phyloP scores from a whole-genome alignment of 2,329 filamentous ascomycete genomes.

The Stemphylium beticola region DNA sequence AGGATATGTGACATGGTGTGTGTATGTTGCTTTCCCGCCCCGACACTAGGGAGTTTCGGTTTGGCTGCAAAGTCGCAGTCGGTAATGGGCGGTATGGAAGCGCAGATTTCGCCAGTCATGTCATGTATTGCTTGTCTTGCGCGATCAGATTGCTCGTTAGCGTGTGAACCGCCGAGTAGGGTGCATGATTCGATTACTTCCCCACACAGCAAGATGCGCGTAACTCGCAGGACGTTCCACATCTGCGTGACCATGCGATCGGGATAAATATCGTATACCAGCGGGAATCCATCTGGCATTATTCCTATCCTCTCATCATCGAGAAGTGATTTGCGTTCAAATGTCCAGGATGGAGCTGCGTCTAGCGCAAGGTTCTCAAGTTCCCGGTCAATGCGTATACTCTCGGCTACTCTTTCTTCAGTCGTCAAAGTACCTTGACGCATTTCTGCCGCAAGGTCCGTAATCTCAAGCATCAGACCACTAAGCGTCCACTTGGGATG shows the following conservation, averaged over 20 bases:
- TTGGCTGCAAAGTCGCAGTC: constrained; percentile 27
- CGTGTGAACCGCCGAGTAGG: background rate
- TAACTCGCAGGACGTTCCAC: constrained; percentile 40
- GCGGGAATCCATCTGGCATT: constrained; percentile 14
- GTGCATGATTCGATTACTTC: constrained; percentile 20
- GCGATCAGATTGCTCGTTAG: background rate
- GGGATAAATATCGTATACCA: constrained; percentile 38
- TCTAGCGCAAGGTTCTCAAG: constrained; percentile 29
- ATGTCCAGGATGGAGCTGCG: constrained; percentile 24
- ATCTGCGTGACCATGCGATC: constrained; percentile 38
- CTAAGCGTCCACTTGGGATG: constrained; percentile 43
- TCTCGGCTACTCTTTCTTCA: constrained; percentile 21
- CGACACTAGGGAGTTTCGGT: constrained; percentile 19
- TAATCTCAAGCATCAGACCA: constrained; percentile 35
- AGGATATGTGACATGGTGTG: constrained; percentile 24
- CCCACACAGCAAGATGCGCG: constrained; percentile 43
- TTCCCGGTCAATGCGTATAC: constrained; percentile 31
- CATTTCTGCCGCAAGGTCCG: constrained; percentile 28
- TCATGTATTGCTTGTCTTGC: constrained; percentile 26
- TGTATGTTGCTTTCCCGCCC: constrained; percentile 3
- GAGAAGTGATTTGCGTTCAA: constrained; percentile 12
- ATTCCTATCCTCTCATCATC: background rate
- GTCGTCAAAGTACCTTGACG: constrained; percentile 14
- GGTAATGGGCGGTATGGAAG: constrained; percentile 41
- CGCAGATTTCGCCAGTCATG: constrained; percentile 40